Conservation (phyloP, 768 basidiomycete genomes). For the Trametopsis cervina region DNA sequence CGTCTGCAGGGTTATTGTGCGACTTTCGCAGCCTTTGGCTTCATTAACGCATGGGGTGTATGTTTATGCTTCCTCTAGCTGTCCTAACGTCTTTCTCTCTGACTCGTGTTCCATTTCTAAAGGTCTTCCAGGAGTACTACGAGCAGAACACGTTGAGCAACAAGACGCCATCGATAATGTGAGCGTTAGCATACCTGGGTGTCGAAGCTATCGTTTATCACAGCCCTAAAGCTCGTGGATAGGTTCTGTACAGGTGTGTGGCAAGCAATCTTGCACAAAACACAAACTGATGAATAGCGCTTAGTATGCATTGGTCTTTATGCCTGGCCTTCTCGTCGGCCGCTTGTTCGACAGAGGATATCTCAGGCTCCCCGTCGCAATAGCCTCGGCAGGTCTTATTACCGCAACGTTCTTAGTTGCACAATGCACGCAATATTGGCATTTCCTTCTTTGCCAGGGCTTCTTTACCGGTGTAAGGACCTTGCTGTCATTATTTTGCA, state of each 20-base stretch:
- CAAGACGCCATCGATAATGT: conserved; percentile 57
- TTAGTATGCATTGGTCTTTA: conserved; percentile 54
- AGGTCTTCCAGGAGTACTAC: conserved; percentile 73
- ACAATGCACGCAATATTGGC: conserved; percentile 69
- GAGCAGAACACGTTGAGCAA: conserved; percentile 41
- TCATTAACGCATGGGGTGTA: conserved; percentile 70
- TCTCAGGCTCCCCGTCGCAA: conserved; percentile 41
- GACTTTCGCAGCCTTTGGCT: conserved; percentile 50
- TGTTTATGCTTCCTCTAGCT: conserved; percentile 18
- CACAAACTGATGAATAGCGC: not conserved
- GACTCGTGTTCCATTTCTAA: not conserved
- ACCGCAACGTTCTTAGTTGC: conserved; percentile 55
- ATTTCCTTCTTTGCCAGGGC: conserved; percentile 70
- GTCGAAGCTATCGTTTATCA: too few relatives aligned
- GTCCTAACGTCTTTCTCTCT: conserved; percentile 1
- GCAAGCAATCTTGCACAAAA: not conserved
- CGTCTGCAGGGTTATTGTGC: conserved; percentile 22
- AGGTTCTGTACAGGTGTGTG: conserved; percentile 57
- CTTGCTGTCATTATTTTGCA: not conserved
- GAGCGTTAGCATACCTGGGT: too few relatives aligned
- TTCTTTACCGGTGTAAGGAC: conserved; percentile 51
- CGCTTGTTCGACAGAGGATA: conserved; percentile 69
- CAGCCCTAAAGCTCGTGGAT: conserved; percentile 57
- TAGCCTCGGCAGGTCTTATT: conserved; percentile 45
- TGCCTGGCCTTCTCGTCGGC: conserved; percentile 55